These are phyloP conservation scores for Elymus sibiricus DNA, from an alignment of 176 grass and related monocot species.

Conservation along the genomic window DNA sequence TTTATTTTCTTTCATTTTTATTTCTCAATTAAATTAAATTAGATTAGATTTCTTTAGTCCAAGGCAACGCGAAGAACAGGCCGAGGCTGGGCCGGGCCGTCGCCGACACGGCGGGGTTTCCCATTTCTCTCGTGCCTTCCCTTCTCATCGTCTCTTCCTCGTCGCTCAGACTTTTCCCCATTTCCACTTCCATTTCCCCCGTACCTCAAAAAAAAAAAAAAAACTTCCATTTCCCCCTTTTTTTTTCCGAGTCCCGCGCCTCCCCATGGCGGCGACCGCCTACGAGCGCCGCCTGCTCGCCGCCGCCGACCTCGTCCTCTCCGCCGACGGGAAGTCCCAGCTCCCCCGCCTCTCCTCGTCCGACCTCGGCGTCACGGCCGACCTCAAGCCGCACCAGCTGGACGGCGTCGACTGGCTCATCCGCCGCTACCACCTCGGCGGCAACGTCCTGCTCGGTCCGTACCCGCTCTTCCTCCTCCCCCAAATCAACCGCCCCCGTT, in stretches of 20 bases:
- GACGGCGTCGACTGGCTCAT: slow-evolving; percentile 80
- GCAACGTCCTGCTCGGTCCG: slow-evolving; percentile 87
- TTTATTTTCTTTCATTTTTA: too few species aligned
- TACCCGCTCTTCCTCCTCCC: background rate
- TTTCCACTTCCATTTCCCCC: background rate
- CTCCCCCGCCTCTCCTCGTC: background rate
- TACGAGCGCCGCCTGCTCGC: slow-evolving; percentile 60
- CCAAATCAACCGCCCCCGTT: background rate
- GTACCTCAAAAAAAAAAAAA: too few species aligned
- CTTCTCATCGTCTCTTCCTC: too few species aligned
- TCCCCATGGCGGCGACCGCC: slow-evolving; percentile 11
- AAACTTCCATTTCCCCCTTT: background rate
- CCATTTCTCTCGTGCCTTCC: too few species aligned
- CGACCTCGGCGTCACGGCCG: slow-evolving; percentile 56
- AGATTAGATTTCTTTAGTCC: too few species aligned
- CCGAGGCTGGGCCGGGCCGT: too few species aligned
- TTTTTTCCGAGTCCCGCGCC: background rate
- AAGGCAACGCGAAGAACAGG: too few species aligned
- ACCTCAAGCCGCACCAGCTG: slow-evolving; percentile 82
- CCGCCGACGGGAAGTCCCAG: slow-evolving; percentile 16
- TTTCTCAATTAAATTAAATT: too few species aligned
- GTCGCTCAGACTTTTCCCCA: too few species aligned
- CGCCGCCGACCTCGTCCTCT: slow-evolving; percentile 60
- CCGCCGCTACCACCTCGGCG: slow-evolving; percentile 71
- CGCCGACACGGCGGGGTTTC: too few species aligned